Conservation (phyloP, 495 filamentous ascomycete species). For the Talaromyces thailandensis region DNA sequence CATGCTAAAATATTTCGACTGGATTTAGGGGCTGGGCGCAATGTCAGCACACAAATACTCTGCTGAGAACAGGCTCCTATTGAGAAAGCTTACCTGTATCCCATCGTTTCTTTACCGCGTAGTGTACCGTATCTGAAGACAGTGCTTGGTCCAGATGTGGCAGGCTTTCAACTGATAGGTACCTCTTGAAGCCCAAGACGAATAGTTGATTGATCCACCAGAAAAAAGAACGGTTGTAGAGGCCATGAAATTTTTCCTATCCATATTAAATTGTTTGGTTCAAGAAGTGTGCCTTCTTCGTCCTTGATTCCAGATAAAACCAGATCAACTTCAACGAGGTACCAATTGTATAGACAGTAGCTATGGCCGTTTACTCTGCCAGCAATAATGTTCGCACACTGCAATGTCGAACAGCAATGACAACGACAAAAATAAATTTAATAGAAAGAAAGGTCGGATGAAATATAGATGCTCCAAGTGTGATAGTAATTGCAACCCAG, state of each 20-base stretch:
- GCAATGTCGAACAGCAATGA: conserved; percentile 2
- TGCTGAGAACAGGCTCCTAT: background rate
- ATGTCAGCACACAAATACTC: background rate
- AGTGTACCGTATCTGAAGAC: conserved; percentile 20
- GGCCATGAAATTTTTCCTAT: conserved; percentile 42
- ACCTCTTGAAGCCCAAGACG: conserved; percentile 28
- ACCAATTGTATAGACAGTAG: background rate
- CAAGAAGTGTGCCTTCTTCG: background rate
- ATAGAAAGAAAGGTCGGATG: background rate
- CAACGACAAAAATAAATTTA: background rate
- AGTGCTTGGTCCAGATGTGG: conserved; percentile 30
- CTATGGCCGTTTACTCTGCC: background rate
- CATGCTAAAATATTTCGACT: conserved; percentile 18
- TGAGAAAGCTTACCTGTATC: conserved; percentile 10
- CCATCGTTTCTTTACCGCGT: conserved; percentile 28
- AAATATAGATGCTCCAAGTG: conserved; percentile 1
- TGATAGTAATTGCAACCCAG: conserved; percentile 1
- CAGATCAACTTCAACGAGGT: background rate
- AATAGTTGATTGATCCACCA: conserved; percentile 49
- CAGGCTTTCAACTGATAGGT: conserved; percentile 32
- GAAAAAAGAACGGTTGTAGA: conserved; percentile 40
- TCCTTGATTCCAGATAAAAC: background rate
- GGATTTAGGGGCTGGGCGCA: background rate
- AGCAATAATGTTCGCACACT: conserved; percentile 3
- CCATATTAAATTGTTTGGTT: background rate